Evolutionary conservation across 495 filamentous ascomycete genomes (phyloP).

Genomic region (Trichoderma asperelloides): DNA sequence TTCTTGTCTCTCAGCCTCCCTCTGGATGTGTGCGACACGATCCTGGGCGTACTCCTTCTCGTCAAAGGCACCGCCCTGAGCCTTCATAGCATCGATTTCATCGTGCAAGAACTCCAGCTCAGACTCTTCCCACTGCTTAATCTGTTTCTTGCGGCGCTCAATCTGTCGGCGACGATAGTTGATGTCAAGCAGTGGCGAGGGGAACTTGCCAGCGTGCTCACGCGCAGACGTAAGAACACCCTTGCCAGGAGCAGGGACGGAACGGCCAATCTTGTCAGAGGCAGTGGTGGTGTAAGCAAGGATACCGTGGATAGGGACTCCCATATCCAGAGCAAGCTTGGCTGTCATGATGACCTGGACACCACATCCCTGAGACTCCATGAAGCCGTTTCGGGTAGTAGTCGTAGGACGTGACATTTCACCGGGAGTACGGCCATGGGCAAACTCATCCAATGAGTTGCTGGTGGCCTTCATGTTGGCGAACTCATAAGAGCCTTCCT

Average conservation of each 20-base stretch:
- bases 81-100: conserved; percentile 84
- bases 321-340: conserved; percentile 93
- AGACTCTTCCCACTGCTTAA: conserved; percentile 91
- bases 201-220: conserved; percentile 82
- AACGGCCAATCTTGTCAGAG: conserved; percentile 97
- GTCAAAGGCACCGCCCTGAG: conserved; percentile 59
- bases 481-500: conserved; percentile 98
- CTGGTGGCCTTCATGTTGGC: conserved; percentile 99
- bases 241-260: conserved; percentile 90
- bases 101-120: conserved; percentile 89
- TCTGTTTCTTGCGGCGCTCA: conserved; percentile 80
- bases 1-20: conserved; percentile 81
- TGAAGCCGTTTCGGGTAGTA: conserved; percentile 94
- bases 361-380: conserved; percentile 98
- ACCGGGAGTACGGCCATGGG: conserved; percentile 84
- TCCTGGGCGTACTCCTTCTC: conserved; percentile 80
- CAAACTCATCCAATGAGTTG: conserved; percentile 92
- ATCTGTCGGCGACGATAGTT: conserved; percentile 94
- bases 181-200: conserved; percentile 89
- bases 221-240: conserved; percentile 97
- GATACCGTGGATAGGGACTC: conserved; percentile 93
- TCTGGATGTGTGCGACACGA: conserved; percentile 75
- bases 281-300: conserved; percentile 93
- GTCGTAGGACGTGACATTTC: conserved; percentile 98
- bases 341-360: conserved; percentile 98